A percentile compares a stretch with the other conserved stretches of the same genome.
phyloP scores from a whole-genome alignment of 208 protist species.

The Wallacemonas sp. region DNA sequence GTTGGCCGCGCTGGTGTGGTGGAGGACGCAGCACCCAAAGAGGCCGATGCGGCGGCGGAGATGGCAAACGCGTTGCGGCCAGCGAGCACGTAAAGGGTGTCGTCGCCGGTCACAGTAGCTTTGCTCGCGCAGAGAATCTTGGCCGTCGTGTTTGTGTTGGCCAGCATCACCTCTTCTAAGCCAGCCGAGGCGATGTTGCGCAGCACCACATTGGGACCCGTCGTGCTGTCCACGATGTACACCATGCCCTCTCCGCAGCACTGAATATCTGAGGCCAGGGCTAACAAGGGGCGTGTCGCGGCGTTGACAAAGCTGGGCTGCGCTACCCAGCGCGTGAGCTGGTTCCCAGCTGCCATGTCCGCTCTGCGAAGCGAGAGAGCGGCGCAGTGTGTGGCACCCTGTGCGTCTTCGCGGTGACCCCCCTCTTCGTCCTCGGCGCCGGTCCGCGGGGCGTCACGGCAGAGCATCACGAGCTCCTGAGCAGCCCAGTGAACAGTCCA shows the following conservation, averaged over 20 bases:
- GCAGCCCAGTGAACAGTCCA: conserved; percentile 40
- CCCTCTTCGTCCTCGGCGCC: neutral
- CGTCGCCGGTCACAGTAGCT: neutral
- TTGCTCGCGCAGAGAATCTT: conserved; percentile 18
- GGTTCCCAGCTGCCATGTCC: neutral
- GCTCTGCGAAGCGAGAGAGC: conserved; percentile 9
- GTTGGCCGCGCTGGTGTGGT: neutral
- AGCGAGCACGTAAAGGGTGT: conserved; percentile 27
- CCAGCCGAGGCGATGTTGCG: conserved; percentile 18
- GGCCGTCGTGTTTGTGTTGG: conserved; percentile 21
- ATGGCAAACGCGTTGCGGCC: conserved; percentile 36
- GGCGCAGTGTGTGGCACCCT: conserved; percentile 5
- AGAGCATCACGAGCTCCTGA: conserved; percentile 35
- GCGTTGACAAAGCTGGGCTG: conserved; percentile 21
- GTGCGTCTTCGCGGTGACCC: neutral
- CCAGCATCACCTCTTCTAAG: conserved; percentile 22
- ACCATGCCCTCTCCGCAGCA: conserved; percentile 25
- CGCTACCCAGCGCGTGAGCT: conserved; percentile 3
- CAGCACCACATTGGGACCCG: conserved; percentile 27
- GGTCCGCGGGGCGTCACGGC: neutral
- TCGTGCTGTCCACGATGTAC: conserved; percentile 39
- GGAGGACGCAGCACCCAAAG: neutral
- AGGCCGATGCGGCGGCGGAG: neutral
- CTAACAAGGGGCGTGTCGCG: conserved; percentile 16
- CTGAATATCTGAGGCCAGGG: conserved; percentile 17